phyloP scores from a whole-genome alignment of 2,329 filamentous ascomycete genomes.

The Fusarium sp. region DNA sequence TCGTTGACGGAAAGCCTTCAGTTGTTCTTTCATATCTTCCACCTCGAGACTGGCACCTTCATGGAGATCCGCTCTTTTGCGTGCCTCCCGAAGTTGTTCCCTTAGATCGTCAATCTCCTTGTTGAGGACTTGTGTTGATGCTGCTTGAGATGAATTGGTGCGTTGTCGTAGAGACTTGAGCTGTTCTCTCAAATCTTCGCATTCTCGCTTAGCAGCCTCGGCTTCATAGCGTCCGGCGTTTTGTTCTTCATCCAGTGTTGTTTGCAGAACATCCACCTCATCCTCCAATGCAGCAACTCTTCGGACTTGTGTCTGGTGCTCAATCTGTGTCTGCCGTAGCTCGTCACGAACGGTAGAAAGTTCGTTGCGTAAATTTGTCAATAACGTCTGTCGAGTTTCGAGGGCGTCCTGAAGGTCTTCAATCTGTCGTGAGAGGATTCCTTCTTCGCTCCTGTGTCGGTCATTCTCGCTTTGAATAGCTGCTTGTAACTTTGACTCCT shows the following conservation, averaged over 20 bases:
- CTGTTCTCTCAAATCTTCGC: constrained; percentile 38
- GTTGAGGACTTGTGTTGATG: constrained; percentile 38
- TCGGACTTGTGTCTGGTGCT: constrained; percentile 69
- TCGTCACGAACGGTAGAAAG: constrained; percentile 74
- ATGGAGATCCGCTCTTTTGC: constrained; percentile 28
- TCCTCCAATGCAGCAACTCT: constrained; percentile 76
- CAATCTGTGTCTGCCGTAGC: constrained; percentile 72
- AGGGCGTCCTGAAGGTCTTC: constrained; percentile 78
- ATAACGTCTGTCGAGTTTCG: constrained; percentile 69
- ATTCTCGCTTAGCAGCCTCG: constrained; percentile 54
- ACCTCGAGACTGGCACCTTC: constrained; percentile 44
- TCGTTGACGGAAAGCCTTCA: constrained; percentile 39
- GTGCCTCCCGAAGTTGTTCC: constrained; percentile 40
- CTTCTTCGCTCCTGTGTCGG: constrained; percentile 77
- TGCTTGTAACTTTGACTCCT: constrained; percentile 73
- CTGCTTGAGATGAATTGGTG: constrained; percentile 24
- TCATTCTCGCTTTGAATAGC: constrained; percentile 76
- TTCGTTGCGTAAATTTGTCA: constrained; percentile 73
- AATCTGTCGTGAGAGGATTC: constrained; percentile 75
- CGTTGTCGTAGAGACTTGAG: constrained; percentile 42
- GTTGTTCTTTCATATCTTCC: constrained; percentile 35
- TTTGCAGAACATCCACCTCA: constrained; percentile 77
- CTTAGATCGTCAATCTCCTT: constrained; percentile 42
- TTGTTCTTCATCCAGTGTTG: constrained; percentile 41
- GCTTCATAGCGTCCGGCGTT: constrained; percentile 51